Evolutionary conservation across 2,329 filamentous ascomycete species (phyloP), one percentile per base, ranked within the genome.

Genomic region (Aspergillus fructus): DNA sequence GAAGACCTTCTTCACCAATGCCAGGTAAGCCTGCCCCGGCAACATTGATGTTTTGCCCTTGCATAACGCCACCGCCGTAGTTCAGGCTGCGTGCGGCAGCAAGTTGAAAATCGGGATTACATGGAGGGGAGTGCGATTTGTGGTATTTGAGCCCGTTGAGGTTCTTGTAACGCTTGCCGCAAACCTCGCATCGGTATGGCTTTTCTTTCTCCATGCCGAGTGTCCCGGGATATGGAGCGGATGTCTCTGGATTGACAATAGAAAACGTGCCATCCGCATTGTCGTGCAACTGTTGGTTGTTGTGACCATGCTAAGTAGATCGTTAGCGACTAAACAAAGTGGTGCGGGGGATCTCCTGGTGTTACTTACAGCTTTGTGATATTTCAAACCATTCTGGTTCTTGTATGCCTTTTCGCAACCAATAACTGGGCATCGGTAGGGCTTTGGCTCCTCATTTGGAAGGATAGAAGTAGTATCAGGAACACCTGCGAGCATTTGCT

Each of bases 171-270:
- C 94, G 89, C 81, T 99, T 99, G 68, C 93, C 93, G 72, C 94
- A 99, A 11, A 92, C 89, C 64, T 97, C 93, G 75, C 94, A 99
- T 71, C 93, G 93, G 74, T 97, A 97, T 3, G 94, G 94, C 80
- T 99, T 99, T 79, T 97, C 93, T 75, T 97, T 99, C 78, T 99
- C 94, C 94, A 99, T 99, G n/a, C 94, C 94, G 37, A 96, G 81
- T 1, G 94, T 97, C 33, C 94, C 94, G 0, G 94, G 94, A 64
- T 97, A 99, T 0, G 94, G 94, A 1, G 91, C 85, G 27, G 90
- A 94, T 0, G 94, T 97, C 70, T 96, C 90, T 0, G 94, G 94
- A 67, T 99, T 96, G 51, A 99, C 93, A 64, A 99, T 99, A 0
- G 93, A 97, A 72, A 96, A 97, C 2, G 94, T 97, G 51, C 94